These are phyloP conservation scores for Dissophora ornata DNA, from an alignment of 192 early-diverging fungal genomes.

Conservation along the genomic window DNA sequence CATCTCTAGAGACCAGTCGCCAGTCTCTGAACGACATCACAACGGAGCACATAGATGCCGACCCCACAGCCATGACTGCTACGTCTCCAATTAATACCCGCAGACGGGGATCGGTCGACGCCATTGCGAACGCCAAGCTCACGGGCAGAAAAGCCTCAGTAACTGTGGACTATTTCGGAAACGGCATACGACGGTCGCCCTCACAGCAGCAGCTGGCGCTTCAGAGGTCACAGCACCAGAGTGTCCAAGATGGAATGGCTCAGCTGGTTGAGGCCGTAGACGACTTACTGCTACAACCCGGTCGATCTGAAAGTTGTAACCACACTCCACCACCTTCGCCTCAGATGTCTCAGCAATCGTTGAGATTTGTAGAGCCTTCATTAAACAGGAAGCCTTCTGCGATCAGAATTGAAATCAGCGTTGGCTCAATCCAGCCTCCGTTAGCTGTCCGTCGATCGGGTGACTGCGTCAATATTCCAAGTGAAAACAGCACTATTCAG, in stretches of 20 bases:
- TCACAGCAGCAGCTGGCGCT: conserved; percentile 6
- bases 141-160: conserved; percentile 3
- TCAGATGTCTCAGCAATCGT: conserved; percentile 3
- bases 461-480: conserved; percentile 26
- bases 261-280: conserved; percentile 9
- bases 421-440: conserved; percentile 17
- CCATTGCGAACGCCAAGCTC: conserved; percentile 4
- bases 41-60: background rate
- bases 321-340: no score
- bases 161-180: conserved; percentile 36
- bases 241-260: background rate
- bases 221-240: background rate
- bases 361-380: conserved; percentile 4
- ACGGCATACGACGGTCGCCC: conserved; percentile 17
- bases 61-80: conserved; percentile 14
- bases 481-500: conserved; percentile 14
- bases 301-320: no score
- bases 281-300: background rate
- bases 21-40: conserved; percentile 17
- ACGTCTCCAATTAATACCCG: conserved; percentile 13
- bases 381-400: background rate
- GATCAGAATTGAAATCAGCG: background rate
- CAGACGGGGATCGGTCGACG: conserved; percentile 27
- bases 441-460: conserved; percentile 26
- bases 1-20: conserved; percentile 31